These are phyloP conservation scores for Candida sp. DNA, from an alignment of 1,139 yeast species.

Conservation along the genomic window DNA sequence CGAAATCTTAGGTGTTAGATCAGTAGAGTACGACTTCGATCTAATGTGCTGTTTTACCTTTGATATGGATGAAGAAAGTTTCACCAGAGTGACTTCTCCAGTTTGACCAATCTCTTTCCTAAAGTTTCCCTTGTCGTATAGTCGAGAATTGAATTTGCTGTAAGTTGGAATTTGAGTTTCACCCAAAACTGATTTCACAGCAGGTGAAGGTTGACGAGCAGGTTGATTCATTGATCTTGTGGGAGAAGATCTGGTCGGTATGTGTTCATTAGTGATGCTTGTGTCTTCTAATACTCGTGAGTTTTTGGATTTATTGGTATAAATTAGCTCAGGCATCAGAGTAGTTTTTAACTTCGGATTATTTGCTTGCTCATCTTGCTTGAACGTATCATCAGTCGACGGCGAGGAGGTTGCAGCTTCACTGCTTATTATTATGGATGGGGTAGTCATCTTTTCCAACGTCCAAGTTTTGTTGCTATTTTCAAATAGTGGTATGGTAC, in stretches of 20 bases:
- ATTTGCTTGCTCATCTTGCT: slow-evolving; percentile 7
- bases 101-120: background rate
- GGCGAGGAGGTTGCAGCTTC: slow-evolving; percentile 16
- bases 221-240: slow-evolving; percentile 10
- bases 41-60: background rate
- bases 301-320: background rate
- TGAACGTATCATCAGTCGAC: slow-evolving; percentile 18
- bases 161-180: slow-evolving; percentile 26
- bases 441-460: slow-evolving; percentile 9
- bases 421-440: slow-evolving; percentile 20
- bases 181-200: slow-evolving; percentile 25
- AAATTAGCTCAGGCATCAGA: background rate
- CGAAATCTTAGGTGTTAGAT: background rate
- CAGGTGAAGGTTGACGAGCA: slow-evolving; percentile 25
- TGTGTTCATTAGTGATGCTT: background rate
- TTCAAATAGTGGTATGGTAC: background rate
- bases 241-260: slow-evolving; percentile 1
- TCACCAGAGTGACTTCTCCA: too few relatives aligned
- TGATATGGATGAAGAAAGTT: too few relatives aligned
- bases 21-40: slow-evolving; percentile 1
- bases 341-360: background rate
- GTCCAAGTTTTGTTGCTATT: background rate
- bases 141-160: slow-evolving; percentile 1
- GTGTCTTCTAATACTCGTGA: background rate
- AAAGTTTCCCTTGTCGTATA: background rate